Evolutionary conservation across 768 basidiomycete genomes (phyloP).

Genomic region (Chiua virens): DNA sequence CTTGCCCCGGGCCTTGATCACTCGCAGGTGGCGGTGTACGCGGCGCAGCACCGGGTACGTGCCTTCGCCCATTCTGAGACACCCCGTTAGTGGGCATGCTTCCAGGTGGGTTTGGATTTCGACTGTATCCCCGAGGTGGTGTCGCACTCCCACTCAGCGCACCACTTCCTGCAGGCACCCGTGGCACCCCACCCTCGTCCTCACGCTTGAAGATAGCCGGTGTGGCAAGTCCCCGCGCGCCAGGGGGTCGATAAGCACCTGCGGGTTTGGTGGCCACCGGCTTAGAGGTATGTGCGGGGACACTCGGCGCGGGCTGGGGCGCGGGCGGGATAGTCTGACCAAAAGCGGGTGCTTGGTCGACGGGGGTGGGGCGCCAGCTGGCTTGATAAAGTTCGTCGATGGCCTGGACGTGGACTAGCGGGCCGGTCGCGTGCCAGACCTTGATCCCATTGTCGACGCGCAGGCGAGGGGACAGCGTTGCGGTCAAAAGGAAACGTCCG

Average conservation of each 20-base stretch:
- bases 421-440: slow-evolving; percentile 90
- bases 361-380: slow-evolving; percentile 74
- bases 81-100: slow-evolving; percentile 38
- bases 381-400: slow-evolving; percentile 90
- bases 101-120: slow-evolving; percentile 57
- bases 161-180: slow-evolving; percentile 36
- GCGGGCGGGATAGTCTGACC: slow-evolving; percentile 63
- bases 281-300: slow-evolving; percentile 50
- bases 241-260: slow-evolving; percentile 92
- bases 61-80: slow-evolving; percentile 34
- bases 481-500: slow-evolving; percentile 89
- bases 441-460: slow-evolving; percentile 98
- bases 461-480: slow-evolving; percentile 91
- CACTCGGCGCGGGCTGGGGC: slow-evolving; percentile 60
- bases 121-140: slow-evolving; percentile 58
- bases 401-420: slow-evolving; percentile 79
- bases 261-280: slow-evolving; percentile 62
- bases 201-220: slow-evolving; percentile 89
- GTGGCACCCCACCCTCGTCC: slow-evolving; percentile 77
- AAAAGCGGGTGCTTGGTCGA: slow-evolving; percentile 69
- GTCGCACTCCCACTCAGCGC: slow-evolving; percentile 52
- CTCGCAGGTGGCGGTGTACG: slow-evolving; percentile 46
- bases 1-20: slow-evolving; percentile 26
- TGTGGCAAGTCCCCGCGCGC: slow-evolving; percentile 85
- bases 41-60: slow-evolving; percentile 73